Conservation (phyloP, 163 green algal species). For the Chloromonas sp. region DNA sequence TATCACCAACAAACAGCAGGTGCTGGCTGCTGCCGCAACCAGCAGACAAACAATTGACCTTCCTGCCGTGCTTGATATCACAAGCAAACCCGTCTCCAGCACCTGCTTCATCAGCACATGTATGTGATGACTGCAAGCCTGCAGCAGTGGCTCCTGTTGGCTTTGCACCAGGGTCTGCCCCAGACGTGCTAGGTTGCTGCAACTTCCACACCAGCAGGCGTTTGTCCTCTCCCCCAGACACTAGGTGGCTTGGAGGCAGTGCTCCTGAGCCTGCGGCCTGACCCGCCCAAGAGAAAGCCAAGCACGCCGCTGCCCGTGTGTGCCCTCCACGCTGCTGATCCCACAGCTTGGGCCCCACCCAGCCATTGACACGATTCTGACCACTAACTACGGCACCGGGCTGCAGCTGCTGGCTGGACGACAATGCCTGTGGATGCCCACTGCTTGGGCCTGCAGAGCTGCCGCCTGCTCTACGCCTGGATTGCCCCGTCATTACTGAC, state of each 20-base stretch:
- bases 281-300: neutral
- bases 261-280: neutral
- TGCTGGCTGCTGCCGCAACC: neutral
- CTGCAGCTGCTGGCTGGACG: neutral
- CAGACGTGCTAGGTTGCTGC: neutral
- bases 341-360: neutral
- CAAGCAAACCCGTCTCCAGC: no score
- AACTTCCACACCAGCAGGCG: neutral
- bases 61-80: neutral
- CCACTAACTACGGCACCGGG: neutral
- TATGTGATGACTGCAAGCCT: no score
- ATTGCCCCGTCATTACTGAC: neutral
- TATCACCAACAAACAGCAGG: neutral
- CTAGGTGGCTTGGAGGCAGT: neutral
- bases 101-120: neutral
- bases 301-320: neutral
- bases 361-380: neutral
- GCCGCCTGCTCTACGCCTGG: neutral
- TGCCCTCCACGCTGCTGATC: neutral
- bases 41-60: neutral
- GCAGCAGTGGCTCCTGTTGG: neutral
- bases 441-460: neutral
- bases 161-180: neutral
- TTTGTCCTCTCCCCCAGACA: neutral
- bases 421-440: neutral